Percentiles rank a stretch among this genome's conserved stretches.
These are phyloP conservation scores for Besnoitia besnoiti DNA, from an alignment of 169 alveolate species.

Conservation along the genomic window DNA sequence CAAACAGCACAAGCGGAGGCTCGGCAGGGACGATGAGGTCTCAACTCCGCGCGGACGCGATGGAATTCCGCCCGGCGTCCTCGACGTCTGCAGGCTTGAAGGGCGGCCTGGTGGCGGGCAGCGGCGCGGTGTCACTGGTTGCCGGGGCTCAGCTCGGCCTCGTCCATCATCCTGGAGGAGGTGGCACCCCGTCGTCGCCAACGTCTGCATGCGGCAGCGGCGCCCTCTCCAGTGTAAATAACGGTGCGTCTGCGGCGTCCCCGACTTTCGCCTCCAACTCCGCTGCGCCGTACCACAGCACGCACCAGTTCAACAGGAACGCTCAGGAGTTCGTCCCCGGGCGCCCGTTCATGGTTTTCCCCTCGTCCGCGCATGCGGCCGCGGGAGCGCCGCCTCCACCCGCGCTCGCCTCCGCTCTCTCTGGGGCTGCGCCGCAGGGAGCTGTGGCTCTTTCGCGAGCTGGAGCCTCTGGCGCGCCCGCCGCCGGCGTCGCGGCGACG, in stretches of 20 bases:
- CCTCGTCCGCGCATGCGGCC: neutral
- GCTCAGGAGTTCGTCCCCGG: constrained; percentile 67
- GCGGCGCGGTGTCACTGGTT: neutral
- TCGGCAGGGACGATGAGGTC: neutral
- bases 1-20: no score
- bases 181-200: neutral
- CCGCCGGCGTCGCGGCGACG: neutral
- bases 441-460: neutral
- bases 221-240: constrained; percentile 32
- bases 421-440: neutral
- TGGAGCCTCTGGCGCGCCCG: neutral
- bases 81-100: neutral
- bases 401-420: neutral
- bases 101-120: neutral
- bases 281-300: constrained; percentile 12
- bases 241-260: constrained; percentile 38
- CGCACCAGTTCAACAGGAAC: constrained; percentile 63
- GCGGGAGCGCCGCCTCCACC: neutral
- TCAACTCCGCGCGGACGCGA: constrained; percentile 33
- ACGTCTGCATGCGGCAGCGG: neutral
- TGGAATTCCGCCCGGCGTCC: constrained; percentile 27
- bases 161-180: neutral
- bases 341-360: constrained; percentile 39
- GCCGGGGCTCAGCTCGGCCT: neutral
- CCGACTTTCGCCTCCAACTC: constrained; percentile 42